Conservation (phyloP, 371 early-diverging fungal genomes). For the Mucor saturninus region DNA sequence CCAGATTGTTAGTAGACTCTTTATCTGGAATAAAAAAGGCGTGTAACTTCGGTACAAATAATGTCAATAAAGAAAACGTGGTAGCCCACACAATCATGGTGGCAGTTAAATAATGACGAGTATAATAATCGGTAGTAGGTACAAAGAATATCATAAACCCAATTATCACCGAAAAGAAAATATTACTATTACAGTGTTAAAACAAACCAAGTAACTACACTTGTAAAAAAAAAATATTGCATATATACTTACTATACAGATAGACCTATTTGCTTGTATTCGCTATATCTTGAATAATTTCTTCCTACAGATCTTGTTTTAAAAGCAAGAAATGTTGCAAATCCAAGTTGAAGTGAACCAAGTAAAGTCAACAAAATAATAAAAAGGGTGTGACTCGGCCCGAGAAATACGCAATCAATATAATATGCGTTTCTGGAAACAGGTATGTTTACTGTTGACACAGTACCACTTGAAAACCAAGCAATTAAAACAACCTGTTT, state of each 20-base stretch:
- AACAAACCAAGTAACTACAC: no score
- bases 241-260: conserved; percentile 59
- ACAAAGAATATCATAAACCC: conserved; percentile 57
- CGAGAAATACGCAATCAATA: conserved; percentile 49
- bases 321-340: conserved; percentile 61
- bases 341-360: conserved; percentile 41
- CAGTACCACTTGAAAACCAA: conserved; percentile 45
- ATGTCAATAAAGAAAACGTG: conserved; percentile 54
- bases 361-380: conserved; percentile 38
- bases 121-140: conserved; percentile 54
- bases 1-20: conserved; percentile 1
- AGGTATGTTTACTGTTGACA: conserved; percentile 37
- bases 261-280: conserved; percentile 62
- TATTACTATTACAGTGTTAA: conserved; percentile 43
- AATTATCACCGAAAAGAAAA: conserved; percentile 58
- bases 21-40: conserved; percentile 31
- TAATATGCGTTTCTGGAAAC: conserved; percentile 46
- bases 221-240: no score
- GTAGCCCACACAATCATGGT: conserved; percentile 62
- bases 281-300: conserved; percentile 58
- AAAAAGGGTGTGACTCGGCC: conserved; percentile 37
- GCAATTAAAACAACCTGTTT: conserved; percentile 42
- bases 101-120: conserved; percentile 57
- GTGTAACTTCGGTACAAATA: conserved; percentile 62
- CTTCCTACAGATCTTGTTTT: conserved; percentile 59